Evolutionary conservation across 2,329 filamentous ascomycete genomes (phyloP).

Genomic region (Aspergillus ustus): DNA sequence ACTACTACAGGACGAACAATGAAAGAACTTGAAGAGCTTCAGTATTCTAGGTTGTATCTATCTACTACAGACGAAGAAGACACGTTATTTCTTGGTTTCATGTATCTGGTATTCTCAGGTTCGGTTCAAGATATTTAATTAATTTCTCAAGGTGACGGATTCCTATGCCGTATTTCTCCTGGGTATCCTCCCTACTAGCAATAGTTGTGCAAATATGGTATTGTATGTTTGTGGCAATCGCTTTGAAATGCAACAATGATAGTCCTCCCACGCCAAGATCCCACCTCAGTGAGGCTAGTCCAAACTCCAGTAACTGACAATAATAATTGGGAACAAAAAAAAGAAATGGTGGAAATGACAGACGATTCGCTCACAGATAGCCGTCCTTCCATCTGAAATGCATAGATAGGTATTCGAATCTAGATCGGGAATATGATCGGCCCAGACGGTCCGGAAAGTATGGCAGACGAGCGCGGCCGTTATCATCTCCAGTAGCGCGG

Average conservation of each 20-base stretch:
- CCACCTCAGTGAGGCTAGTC: conserved; percentile 15
- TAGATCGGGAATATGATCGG: background rate
- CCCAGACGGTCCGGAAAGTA: conserved; percentile 13
- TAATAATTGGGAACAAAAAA: background rate
- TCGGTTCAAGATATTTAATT: background rate
- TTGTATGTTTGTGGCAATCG: conserved; percentile 17
- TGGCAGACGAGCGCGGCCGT: background rate
- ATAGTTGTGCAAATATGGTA: background rate
- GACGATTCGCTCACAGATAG: conserved; percentile 17
- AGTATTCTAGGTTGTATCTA: no score
- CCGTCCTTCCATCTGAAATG: conserved; percentile 18
- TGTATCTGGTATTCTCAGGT: background rate
- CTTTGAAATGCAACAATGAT: conserved; percentile 28
- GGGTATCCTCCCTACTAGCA: conserved; percentile 3
- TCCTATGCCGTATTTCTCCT: background rate
- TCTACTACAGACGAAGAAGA: background rate
- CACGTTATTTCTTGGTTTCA: no score
- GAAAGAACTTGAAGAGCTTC: no score
- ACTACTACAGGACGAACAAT: background rate
- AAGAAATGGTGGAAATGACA: conserved; percentile 10
- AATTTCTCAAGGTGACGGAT: background rate
- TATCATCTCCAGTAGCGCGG: background rate
- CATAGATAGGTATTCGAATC: conserved; percentile 11
- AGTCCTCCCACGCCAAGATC: conserved; percentile 23
- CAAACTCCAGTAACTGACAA: conserved; percentile 14